Evolutionary conservation across 306 rosid genomes (phyloP).

Genomic region (Vicia villosa): DNA sequence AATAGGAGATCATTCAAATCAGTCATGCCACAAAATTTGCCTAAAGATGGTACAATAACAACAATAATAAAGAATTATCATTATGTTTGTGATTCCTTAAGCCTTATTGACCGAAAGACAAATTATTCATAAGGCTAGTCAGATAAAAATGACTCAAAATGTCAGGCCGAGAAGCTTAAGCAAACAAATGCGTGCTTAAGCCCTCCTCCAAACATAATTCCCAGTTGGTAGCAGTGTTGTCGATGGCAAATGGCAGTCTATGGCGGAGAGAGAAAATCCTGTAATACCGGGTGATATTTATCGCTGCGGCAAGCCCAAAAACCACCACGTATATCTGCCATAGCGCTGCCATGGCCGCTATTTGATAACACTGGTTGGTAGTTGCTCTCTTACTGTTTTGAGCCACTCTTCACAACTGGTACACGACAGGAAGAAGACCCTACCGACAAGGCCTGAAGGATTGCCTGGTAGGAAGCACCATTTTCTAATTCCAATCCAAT

Average conservation of each 20-base stretch:
- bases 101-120: slow-evolving; percentile 1
- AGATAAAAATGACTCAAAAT: neutral
- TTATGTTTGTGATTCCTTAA: neutral
- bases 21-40: neutral
- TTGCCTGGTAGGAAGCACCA: neutral
- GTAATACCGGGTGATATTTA: too few relatives aligned
- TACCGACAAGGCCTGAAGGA: neutral
- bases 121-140: neutral
- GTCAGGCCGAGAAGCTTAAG: neutral
- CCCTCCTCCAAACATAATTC: neutral
- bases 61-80: neutral
- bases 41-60: neutral
- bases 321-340: too few relatives aligned
- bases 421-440: neutral
- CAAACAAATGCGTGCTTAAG: neutral
- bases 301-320: too few relatives aligned
- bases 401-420: neutral
- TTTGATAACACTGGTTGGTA: neutral
- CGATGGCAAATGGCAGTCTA: too few relatives aligned
- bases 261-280: too few relatives aligned
- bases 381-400: neutral
- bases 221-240: neutral
- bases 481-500: neutral
- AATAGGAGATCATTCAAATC: slow-evolving; percentile 13
- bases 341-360: too few relatives aligned